phyloP scores from a whole-genome alignment of 148 eudicot genomes.

The Linanthus parryae region DNA sequence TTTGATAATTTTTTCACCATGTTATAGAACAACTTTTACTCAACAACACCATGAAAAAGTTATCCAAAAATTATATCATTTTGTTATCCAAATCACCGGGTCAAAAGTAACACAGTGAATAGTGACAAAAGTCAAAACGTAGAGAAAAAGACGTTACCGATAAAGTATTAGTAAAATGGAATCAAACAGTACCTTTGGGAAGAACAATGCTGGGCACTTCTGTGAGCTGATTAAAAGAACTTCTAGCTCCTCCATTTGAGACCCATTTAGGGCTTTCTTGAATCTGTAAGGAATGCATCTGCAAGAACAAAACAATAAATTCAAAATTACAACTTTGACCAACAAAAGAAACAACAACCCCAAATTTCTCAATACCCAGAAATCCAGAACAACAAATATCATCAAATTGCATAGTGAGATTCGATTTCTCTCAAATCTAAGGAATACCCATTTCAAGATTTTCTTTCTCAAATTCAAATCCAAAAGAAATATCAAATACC shows the following conservation, averaged over 20 bases:
- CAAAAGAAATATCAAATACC: neutral
- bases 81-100: no score
- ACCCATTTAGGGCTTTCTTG: slow-evolving; percentile 12
- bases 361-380: neutral
- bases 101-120: no score
- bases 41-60: no score
- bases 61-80: no score
- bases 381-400: neutral
- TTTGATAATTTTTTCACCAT: no score
- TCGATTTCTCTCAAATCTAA: neutral
- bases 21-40: no score
- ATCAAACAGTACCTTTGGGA: slow-evolving; percentile 41
- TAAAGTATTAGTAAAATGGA: no score
- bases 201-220: slow-evolving; percentile 39
- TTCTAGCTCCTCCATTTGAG: slow-evolving; percentile 28
- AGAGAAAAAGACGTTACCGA: no score
- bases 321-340: neutral
- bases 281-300: slow-evolving; percentile 56
- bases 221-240: slow-evolving; percentile 54
- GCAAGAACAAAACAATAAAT: slow-evolving; percentile 12
- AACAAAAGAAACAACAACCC: neutral
- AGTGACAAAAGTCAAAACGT: no score
- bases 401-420: no score
- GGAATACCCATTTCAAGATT: neutral
- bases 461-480: no score